Conservation (phyloP, 495 filamentous ascomycete species). For the Cudoniella acicularis region DNA sequence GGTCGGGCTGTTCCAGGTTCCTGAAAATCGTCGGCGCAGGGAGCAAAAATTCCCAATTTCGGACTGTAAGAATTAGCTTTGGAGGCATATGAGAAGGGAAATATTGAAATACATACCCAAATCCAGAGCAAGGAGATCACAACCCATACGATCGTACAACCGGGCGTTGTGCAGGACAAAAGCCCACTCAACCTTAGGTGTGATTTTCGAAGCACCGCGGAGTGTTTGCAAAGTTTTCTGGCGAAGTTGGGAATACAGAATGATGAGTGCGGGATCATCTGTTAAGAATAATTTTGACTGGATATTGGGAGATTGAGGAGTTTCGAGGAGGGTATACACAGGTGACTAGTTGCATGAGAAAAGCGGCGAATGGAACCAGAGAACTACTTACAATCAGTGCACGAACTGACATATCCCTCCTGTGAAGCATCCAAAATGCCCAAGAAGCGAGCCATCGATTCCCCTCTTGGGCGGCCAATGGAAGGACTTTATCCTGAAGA, state of each 20-base stretch:
- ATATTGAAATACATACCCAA: conserved; percentile 41
- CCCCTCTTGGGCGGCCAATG: conserved; percentile 71
- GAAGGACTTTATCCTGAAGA: conserved; percentile 74
- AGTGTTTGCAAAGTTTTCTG: conserved; percentile 83
- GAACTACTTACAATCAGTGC: conserved; percentile 60
- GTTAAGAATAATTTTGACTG: conserved; percentile 76
- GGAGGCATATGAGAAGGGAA: background rate
- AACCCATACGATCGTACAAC: conserved; percentile 92
- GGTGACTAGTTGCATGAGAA: conserved; percentile 53
- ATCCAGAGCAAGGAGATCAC: conserved; percentile 87
- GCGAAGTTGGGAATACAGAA: conserved; percentile 83
- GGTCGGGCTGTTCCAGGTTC: conserved; percentile 45
- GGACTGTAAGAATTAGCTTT: conserved; percentile 40
- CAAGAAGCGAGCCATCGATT: conserved; percentile 95
- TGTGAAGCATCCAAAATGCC: conserved; percentile 91
- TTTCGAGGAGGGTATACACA: conserved; percentile 65
- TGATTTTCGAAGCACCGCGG: conserved; percentile 77
- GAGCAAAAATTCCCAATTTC: conserved; percentile 82
- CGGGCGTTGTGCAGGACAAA: conserved; percentile 87
- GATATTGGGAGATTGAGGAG: conserved; percentile 54
- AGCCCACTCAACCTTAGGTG: conserved; percentile 75
- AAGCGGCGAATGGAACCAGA: background rate
- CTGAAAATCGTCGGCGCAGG: conserved; percentile 37
- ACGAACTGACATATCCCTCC: conserved; percentile 79
- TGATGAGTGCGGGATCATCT: conserved; percentile 83